Evolutionary conservation across 768 basidiomycete genomes (phyloP), one percentile per base, ranked within the genome.

Genomic region (Trichaptum fuscoviolaceum): DNA sequence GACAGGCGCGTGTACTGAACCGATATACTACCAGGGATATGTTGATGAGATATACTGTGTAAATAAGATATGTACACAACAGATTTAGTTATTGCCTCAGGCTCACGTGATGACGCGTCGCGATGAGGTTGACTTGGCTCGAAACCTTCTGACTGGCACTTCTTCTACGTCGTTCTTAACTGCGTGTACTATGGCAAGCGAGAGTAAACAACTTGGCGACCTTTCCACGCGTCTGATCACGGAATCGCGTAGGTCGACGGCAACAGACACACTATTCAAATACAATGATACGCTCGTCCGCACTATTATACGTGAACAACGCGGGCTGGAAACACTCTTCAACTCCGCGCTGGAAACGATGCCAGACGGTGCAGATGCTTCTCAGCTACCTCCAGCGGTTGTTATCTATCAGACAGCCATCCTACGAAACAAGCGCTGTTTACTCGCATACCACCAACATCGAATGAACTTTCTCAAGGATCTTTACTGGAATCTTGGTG

Each of bases 281-380:
- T 97, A 98, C 83, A 96, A 96, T 77, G 91, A 95, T 75, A 79
- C 85, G 59, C 87, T 94, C 70, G 92, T 98, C 36, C 89, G 94
- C 63, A 84, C 87, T 42, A 84, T 99, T 75, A 84, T 93, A 73
- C 87, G 95, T 70, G 96, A 98, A 75, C 94, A 95, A 68, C 92
- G 95, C 74, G 90, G 91, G 71, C 89, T 99, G 68, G 91, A 94
- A 73, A 83, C 81, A 65, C 74, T 80, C 69, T 70, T 79, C 71
- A 69, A 76, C 59, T 74, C 76, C 67, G 74, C 80, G 17, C 79
- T 83, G 42, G 74, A 72, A 42, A 65, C 72, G 18, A 69, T 68
- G 36, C 68, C 73, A 27, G 71, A 73, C 67, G 42, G 42, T 52
- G 42, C 42, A 12, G 42, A 52, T 52, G 20, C 42, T 3, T 52